Conservation (phyloP, 140 eudicot species). For the Stevia rebaudiana region DNA sequence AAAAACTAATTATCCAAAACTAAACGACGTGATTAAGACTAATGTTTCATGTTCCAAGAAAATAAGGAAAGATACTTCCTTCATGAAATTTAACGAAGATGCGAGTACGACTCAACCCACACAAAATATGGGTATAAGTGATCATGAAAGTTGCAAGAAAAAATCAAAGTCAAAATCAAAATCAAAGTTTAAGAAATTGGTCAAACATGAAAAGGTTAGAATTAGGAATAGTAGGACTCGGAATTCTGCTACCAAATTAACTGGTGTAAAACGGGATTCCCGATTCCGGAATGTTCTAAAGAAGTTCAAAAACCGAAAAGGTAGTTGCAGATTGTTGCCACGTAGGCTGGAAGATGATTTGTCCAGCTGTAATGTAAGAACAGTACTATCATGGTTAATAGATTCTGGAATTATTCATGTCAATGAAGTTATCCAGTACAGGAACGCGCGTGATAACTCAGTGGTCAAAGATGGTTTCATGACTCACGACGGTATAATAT, state of each 20-base stretch:
- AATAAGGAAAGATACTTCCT: conserved; percentile 40
- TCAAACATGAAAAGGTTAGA: conserved; percentile 18
- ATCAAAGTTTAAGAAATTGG: conserved; percentile 18
- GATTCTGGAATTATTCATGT: conserved; percentile 51
- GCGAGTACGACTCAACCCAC: conserved; percentile 21
- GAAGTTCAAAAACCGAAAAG: conserved; percentile 55
- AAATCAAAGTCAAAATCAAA: conserved; percentile 13
- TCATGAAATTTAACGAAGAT: conserved; percentile 44
- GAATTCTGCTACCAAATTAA: conserved; percentile 32
- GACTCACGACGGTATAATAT: conserved; percentile 67
- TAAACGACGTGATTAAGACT: conserved; percentile 27
- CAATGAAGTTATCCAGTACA: conserved; percentile 59
- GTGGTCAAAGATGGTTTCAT: conserved; percentile 78
- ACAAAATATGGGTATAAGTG: neutral
- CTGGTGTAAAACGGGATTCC: conserved; percentile 18
- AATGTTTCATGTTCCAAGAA: conserved; percentile 44
- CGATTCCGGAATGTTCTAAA: conserved; percentile 38
- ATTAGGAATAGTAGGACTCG: conserved; percentile 29
- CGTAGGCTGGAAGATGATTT: conserved; percentile 50
- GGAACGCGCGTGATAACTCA: conserved; percentile 50
- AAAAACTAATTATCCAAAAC: conserved; percentile 39
- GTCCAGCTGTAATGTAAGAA: conserved; percentile 43
- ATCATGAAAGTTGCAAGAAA: conserved; percentile 18
- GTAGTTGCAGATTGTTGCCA: conserved; percentile 77
- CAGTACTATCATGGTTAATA: conserved; percentile 79